Evolutionary conservation across 2,329 filamentous ascomycete genomes (phyloP).

Genomic region (Xylariaceae sp.): DNA sequence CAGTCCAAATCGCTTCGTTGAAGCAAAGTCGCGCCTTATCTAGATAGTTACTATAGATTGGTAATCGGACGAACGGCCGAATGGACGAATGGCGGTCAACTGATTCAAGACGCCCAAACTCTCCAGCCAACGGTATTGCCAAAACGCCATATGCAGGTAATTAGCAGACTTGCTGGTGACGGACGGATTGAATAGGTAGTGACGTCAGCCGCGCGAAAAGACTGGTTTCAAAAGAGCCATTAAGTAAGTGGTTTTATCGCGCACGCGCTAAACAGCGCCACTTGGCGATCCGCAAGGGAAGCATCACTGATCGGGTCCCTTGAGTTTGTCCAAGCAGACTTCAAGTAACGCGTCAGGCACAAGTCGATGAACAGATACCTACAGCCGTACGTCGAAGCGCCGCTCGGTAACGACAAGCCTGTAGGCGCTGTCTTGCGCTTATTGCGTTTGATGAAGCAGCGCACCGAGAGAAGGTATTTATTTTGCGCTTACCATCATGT

Average conservation of each 20-base stretch:
- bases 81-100: neutral
- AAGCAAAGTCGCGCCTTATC: neutral
- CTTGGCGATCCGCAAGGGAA: neutral
- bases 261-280: neutral
- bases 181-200: too few species aligned
- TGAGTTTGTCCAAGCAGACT: neutral
- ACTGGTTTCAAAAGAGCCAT: neutral
- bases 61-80: neutral
- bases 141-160: too few species aligned
- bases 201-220: neutral
- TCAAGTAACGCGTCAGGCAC: neutral
- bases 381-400: too few species aligned
- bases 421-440: too few species aligned
- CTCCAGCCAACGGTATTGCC: too few species aligned
- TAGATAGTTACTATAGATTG: too few species aligned
- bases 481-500: too few species aligned
- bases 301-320: neutral
- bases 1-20: neutral
- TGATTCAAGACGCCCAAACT: conserved; percentile 6
- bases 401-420: too few species aligned
- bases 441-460: too few species aligned
- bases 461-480: too few species aligned
- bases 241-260: neutral
- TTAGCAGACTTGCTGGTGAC: too few species aligned
- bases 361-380: too few species aligned